These are phyloP conservation scores for Fusarium sublunatum DNA, from an alignment of 2,329 filamentous ascomycete genomes.

Conservation along the genomic window DNA sequence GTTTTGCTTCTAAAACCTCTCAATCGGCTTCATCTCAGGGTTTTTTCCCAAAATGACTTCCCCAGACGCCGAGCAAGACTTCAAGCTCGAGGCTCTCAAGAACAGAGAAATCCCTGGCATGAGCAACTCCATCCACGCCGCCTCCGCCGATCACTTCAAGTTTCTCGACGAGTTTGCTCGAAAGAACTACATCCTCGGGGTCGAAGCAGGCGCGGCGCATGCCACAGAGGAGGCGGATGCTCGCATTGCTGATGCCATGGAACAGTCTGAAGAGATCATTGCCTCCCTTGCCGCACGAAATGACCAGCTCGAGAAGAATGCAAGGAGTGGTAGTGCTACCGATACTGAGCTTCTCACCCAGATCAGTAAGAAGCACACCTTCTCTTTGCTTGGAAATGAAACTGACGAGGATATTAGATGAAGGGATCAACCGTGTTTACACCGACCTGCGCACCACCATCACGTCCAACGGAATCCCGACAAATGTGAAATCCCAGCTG, in stretches of 20 bases:
- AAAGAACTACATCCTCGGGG: neutral
- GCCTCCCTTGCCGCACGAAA: neutral
- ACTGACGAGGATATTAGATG: too few relatives aligned
- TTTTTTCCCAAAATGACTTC: neutral
- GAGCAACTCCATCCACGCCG: too few relatives aligned
- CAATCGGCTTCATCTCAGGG: neutral
- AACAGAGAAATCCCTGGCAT: neutral
- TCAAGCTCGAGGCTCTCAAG: rapidly evolving
- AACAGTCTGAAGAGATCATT: neutral
- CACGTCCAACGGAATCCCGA: too few relatives aligned
- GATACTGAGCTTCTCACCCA: neutral
- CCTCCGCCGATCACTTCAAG: neutral
- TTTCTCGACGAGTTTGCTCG: neutral
- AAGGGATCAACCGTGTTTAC: too few relatives aligned
- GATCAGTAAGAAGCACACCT: neutral
- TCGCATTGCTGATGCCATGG: rapidly evolving
- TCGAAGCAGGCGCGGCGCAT: neutral
- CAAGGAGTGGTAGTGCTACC: rapidly evolving
- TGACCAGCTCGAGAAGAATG: neutral
- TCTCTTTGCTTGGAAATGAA: too few relatives aligned
- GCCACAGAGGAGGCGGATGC: neutral
- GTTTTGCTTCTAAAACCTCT: neutral
- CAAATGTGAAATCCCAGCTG: too few relatives aligned
- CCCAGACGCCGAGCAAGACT: neutral
- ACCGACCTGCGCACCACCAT: too few relatives aligned